Base-by-base conservation (phyloP, 2,329 filamentous ascomycete species). In the Stenocarpella maydis region DNA sequence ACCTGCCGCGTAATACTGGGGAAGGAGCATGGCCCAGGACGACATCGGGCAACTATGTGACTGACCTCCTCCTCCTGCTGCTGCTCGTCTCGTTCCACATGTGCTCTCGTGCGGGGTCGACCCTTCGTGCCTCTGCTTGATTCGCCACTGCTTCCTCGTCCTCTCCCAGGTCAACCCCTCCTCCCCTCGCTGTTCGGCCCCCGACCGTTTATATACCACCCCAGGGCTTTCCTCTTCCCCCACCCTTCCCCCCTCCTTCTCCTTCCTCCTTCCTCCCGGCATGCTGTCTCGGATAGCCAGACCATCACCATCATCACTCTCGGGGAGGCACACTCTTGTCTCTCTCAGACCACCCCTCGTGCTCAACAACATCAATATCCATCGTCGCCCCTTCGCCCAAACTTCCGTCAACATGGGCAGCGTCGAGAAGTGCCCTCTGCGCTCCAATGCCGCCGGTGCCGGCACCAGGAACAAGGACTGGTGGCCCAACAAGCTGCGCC, bases 381-480 rank as follows among this genome's bases (percentile, higher is more conserved):
- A 39, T 26, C 24, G 34, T 43, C 54, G 54, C n/a, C 4, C 54
- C 17, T 63, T 52, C 26, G 50, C 53, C 17, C 45, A 28, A 7
- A 69, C 64, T 24, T 15, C 53, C 47, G 55, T 34, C 43, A 70
- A 63, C 31, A 70, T 70, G 68, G 68, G 68, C 61, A 67, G 63
- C 41, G 54, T 64, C 55, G 54, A 70, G 21, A 28, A 70, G 54
- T 70, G 68, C 55, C 68, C 68, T 31, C 43, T 71, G 68, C 58
- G 64, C 60, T 77, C 45, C 73, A 83, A 84, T 69, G 78, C 78
- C n/a, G 83, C 80, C 67, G 90, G 90, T 72, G 87, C 86, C 73
- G 91, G 91, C 73, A 91, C 89, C 73, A 81, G 83, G 68, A 92
- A 88, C 81, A 77, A 76, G 64, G 90, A 93, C 82, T 92, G 90